Evolutionary conservation across 345 rosid genomes (phyloP).

Genomic region (Syzygium aqueum): DNA sequence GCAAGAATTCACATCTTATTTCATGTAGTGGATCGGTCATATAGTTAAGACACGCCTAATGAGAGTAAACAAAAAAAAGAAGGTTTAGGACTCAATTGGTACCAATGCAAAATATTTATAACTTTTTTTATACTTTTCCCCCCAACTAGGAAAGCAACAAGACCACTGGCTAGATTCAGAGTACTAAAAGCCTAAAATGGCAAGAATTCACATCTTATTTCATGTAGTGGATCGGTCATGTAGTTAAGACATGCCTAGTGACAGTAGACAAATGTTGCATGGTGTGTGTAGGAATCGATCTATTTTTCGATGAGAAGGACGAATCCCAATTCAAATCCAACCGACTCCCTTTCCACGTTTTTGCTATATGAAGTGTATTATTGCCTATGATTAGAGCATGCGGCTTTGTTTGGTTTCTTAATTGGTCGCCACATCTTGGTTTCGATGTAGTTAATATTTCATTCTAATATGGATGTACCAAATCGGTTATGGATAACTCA

Average conservation of each 20-base stretch:
- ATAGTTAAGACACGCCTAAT: background rate
- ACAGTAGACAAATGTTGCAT: background rate
- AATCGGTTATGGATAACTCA: background rate
- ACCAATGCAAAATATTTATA: too few species aligned
- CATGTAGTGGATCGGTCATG: background rate
- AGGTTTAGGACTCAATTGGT: too few species aligned
- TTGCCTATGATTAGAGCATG: background rate
- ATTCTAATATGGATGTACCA: background rate
- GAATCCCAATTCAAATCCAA: background rate
- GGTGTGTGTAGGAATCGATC: background rate
- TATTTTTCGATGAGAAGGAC: background rate
- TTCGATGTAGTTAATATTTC: background rate
- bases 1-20: background rate
- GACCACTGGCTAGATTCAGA: background rate
- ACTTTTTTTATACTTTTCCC: too few species aligned
- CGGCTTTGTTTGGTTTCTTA: background rate
- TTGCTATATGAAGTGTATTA: background rate
- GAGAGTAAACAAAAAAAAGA: background rate
- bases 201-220: background rate
- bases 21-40: background rate
- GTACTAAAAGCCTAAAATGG: background rate
- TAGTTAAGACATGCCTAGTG: background rate
- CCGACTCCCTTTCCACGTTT: background rate
- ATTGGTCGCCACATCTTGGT: background rate
- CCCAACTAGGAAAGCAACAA: background rate